Conservation (phyloP, 352 stramenopile species). For the Phytophthora foliorum region DNA sequence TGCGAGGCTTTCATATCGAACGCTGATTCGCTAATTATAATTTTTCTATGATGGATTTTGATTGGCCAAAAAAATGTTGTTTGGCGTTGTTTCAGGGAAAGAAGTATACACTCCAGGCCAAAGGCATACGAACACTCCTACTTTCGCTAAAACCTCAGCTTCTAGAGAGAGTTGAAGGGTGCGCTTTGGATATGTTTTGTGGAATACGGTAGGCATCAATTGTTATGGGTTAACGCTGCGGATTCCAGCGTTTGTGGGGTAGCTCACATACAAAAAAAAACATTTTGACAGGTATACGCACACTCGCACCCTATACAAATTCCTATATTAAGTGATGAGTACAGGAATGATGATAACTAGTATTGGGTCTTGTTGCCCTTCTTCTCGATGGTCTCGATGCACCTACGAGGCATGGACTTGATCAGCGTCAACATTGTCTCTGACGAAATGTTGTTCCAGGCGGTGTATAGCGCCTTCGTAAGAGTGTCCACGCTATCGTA, state of each 20-base stretch:
- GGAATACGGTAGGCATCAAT: neutral
- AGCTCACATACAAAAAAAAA: neutral
- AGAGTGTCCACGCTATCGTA: conserved; percentile 6
- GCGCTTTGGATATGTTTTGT: neutral
- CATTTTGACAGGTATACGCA: neutral
- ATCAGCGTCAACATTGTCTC: conserved; percentile 5
- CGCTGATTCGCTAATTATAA: neutral
- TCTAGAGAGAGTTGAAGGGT: neutral
- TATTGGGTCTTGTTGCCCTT: conserved; percentile 1
- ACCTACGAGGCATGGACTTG: conserved; percentile 2
- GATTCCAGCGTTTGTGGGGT: neutral
- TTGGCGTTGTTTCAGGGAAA: neutral
- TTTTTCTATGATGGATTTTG: no score
- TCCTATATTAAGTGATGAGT: neutral
- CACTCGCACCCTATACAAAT: neutral
- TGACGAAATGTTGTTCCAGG: neutral
- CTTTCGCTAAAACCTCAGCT: neutral
- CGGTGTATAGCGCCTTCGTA: neutral
- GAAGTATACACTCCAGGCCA: neutral
- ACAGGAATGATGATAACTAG: neutral
- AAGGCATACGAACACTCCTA: neutral
- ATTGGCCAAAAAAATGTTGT: neutral
- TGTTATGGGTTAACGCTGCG: neutral
- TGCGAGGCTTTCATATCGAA: no score
- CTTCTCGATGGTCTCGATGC: conserved; percentile 12